Base-by-base conservation (phyloP, 2,329 filamentous ascomycete genomes). In the Penicillium sp. region DNA sequence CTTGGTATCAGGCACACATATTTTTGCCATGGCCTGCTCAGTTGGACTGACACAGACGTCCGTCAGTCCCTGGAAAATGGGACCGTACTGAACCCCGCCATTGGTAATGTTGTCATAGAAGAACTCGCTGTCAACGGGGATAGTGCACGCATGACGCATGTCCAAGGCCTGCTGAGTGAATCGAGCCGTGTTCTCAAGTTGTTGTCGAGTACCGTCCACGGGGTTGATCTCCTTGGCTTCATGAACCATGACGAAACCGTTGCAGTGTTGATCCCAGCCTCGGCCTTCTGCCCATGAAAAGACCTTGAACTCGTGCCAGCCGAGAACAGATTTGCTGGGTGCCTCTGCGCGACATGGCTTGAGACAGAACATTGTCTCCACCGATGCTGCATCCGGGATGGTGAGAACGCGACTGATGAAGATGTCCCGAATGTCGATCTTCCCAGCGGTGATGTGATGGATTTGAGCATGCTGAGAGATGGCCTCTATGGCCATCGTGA, bases 291-390 rank as follows among this genome's bases (percentile, higher is more conserved):
- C 54, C 62, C 62, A 64, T 13, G 62, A 64, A 38, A 60, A 64
- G 14, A 63, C 56, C 27, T 63, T 62, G 41, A 64, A 64, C 57
- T 64, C 62, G 43, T 64, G 59, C 62, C 62, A 64, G 45, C 57
- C 60, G 45, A 61, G 57, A 4, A 60, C 50, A n/a, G 60, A 54
- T 50, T 52, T 58, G 24, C 57, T 60, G 2, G 57, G 54, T 9
- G 55, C 43, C 18, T 63, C 59, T 8, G 43, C 11, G 21, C 59
- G 53, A 16, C 46, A 49, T 21, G 60, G 51, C 9, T 59, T 45
- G 8, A 63, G 16, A 16, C 54, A 57, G 8, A 64, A 43, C 59
- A 64, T 64, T 3, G 58, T 61, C 45, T 64, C 62, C 13, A 64
- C 57, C 0, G 55, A 38, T 3, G 54, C 24, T 11, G 53, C 60